Evolutionary conservation across 2,329 filamentous ascomycete genomes (phyloP), one percentile per base, ranked within the genome.

Genomic region (Penicillium hesseltinei): DNA sequence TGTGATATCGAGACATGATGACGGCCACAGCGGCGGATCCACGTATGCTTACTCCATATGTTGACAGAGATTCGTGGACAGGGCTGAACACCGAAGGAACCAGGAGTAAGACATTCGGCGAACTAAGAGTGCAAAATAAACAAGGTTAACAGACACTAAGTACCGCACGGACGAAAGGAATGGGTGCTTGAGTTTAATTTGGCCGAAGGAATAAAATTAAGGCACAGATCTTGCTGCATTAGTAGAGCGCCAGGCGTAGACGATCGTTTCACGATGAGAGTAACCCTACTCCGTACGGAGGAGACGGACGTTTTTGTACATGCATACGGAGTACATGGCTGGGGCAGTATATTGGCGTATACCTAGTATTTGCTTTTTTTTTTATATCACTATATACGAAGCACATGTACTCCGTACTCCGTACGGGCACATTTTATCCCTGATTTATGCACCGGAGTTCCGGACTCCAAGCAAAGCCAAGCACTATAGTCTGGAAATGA

Each of bases 401-500:
- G 13, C 6, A 47, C 39, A 17, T 11, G n/a, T 21, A 46, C 39
- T 3, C 6, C 5, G n/a, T 21, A 46, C 39, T 3, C 6, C 5
- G 33, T 17, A 39, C 19, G 44, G 44, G 39, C 46, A 46, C 10
- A 51, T 35, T 29, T 39, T 38, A 53, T 53, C 13, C 35, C 49
- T 47, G 23, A 57, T 29, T 40, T 50, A 54, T 62, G 59, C 51
- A 45, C 51, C 53, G 57, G 54, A 57, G 54, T 47, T 59, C 54
- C 59, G 61, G 62, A 57, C 50, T 5, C 62, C 61, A 63, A 62
- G 61, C 57, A 62, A 64, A 55, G 59, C 64, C 62, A 66, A 66
- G 64, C 64, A 64, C 59, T 65, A 47, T 65, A 65, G 62, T 57
- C 51, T 59, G 51, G 56, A 27, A 44, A 57, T 13, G 52, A 58